Percentiles rank a stretch among this genome's conserved stretches.
These are phyloP conservation scores for Botrytis sinoallii DNA, from an alignment of 2,329 filamentous ascomycete species.

Conservation along the genomic window DNA sequence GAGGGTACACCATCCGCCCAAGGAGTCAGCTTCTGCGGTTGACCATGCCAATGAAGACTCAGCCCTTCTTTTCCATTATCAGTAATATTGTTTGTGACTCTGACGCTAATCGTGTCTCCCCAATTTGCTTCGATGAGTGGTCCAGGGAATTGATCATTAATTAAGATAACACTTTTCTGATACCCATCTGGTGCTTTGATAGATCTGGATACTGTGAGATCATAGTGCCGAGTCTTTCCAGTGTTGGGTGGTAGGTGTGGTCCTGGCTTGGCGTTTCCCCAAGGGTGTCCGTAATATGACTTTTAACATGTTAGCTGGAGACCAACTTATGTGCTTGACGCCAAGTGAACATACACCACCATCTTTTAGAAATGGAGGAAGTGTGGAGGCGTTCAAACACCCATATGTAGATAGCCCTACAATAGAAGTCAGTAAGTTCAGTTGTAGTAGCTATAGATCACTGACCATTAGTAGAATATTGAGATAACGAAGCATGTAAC, in stretches of 20 bases:
- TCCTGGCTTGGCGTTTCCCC: slow-evolving; percentile 44
- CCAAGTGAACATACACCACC: slow-evolving; percentile 38
- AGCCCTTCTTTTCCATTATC: slow-evolving; percentile 33
- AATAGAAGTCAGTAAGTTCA: background rate
- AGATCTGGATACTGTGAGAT: slow-evolving; percentile 34
- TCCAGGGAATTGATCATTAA: slow-evolving; percentile 38
- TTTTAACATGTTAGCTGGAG: background rate
- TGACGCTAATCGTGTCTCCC: slow-evolving; percentile 51
- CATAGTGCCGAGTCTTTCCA: slow-evolving; percentile 39
- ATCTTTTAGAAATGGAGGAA: slow-evolving; percentile 44
- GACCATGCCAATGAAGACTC: slow-evolving; percentile 46
- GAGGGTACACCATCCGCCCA: slow-evolving; percentile 43
- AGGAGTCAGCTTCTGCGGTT: slow-evolving; percentile 41
- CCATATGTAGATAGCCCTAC: slow-evolving; percentile 33
- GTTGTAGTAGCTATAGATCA: background rate
- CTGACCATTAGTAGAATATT: slow-evolving; percentile 18
- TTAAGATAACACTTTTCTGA: slow-evolving; percentile 50
- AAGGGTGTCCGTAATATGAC: slow-evolving; percentile 47
- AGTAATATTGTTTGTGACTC: slow-evolving; percentile 65
- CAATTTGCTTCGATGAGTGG: slow-evolving; percentile 37
- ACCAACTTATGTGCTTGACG: background rate
- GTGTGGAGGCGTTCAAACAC: slow-evolving; percentile 33
- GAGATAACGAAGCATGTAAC: slow-evolving; percentile 16
- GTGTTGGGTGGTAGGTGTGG: slow-evolving; percentile 36
- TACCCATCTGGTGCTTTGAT: slow-evolving; percentile 41